Conservation (phyloP, 2,329 filamentous ascomycete genomes). For the Fusarium piperis region DNA sequence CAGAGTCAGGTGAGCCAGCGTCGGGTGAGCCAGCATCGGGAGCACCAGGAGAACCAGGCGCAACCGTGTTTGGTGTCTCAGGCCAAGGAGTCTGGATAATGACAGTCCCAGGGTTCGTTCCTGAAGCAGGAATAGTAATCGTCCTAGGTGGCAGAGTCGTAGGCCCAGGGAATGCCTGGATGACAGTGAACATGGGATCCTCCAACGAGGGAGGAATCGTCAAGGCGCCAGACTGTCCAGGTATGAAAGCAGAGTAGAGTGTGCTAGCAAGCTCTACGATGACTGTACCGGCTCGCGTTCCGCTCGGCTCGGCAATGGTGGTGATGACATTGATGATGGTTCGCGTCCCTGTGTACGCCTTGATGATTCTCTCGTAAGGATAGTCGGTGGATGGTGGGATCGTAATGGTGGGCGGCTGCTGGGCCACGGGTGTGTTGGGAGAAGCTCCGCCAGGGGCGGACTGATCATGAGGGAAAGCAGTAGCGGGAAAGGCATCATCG, state of each 20-base stretch:
- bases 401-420: conserved; percentile 13
- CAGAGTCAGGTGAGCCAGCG: not conserved
- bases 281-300: conserved; percentile 27
- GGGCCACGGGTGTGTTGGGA: not conserved
- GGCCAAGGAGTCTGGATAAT: conserved; percentile 32
- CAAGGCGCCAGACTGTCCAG: conserved; percentile 26
- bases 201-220: conserved; percentile 27
- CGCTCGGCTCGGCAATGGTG: conserved; percentile 26
- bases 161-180: conserved; percentile 24
- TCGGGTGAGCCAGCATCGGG: not conserved
- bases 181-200: conserved; percentile 25
- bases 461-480: not conserved
- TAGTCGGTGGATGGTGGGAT: conserved; percentile 23
- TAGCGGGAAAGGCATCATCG: conserved; percentile 14
- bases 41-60: not conserved
- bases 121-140: conserved; percentile 22
- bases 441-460: not conserved
- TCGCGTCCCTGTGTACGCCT: conserved; percentile 26
- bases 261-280: conserved; percentile 27
- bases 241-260: conserved; percentile 23
- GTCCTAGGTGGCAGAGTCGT: conserved; percentile 15
- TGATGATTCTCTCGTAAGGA: conserved; percentile 29
- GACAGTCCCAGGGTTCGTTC: conserved; percentile 26
- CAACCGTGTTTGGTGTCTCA: conserved; percentile 16
- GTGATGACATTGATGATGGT: conserved; percentile 27